Base-by-base conservation (phyloP, 495 filamentous ascomycete species). In the Podospora pseudocomata region DNA sequence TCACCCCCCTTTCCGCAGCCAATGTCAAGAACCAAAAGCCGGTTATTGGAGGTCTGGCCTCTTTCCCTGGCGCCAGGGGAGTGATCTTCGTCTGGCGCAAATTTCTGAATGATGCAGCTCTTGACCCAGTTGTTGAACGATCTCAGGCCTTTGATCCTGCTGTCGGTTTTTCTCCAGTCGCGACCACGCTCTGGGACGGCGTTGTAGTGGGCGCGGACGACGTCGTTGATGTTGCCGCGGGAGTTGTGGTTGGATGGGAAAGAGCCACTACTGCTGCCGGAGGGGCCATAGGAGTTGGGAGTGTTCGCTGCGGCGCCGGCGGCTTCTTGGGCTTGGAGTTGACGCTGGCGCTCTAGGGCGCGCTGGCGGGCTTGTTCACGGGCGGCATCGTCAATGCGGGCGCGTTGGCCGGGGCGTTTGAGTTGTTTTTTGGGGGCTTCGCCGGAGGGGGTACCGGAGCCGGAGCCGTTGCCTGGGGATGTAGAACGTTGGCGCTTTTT, bases 81-180 rank as follows among this genome's bases (percentile, higher is more conserved):
- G 32, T 83, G 74, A 57, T 90, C 87, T 77, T 97, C 93, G 63
- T 89, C 88, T 0, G 92, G 93, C 2, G 92, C 92, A 79, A 97
- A 98, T 75, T 97, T 98, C 75, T 97, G 93, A 70, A 99, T 97
- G 67, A 97, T 85, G 16, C 90, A 92, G 77, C 92, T 96, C 83
- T 99, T 99, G 77, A 98, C 86, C 95, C 95, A 99, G 76, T 99
- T 99, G 80, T 99, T 99, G 82, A 96, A 97, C 71, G 89, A 91
- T 20, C 95, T 88, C 63, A 99, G 81, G 0, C 95, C 95, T 79
- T 95, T 97, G 83, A 99, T 99, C 66, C 90, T 88, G 75, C 90
- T 93, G 72, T 94, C 92, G 2, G 92, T 97, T 76, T 91, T 92
- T 28, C 95, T 88, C 95, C 95, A 99, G 68, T 97, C 92, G 19